A percentile compares a stretch with the other conserved stretches of the same genome.
Evolutionary conservation across 331 rosid genomes (phyloP).

Genomic region (Spiraea crenata): DNA sequence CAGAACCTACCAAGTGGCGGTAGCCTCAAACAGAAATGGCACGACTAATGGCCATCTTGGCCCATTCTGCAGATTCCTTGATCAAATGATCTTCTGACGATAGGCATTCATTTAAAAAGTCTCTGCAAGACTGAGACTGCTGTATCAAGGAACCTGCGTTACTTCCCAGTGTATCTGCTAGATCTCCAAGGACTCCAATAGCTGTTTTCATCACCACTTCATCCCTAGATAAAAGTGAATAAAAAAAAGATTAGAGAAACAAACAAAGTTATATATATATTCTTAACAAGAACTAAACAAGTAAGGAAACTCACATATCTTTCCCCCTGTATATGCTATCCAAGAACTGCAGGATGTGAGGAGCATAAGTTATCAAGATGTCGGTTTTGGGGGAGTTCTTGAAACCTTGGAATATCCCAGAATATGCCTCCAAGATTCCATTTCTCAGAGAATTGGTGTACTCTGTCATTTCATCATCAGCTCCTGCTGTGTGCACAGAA

Average conservation of each 20-base stretch:
- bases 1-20: constrained; percentile 25
- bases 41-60: constrained; percentile 81
- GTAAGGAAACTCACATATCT: constrained; percentile 62
- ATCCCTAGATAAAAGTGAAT: constrained; percentile 50
- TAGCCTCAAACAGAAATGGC: constrained; percentile 75
- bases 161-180: constrained; percentile 90
- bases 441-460: constrained; percentile 79
- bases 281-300: no score
- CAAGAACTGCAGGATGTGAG: constrained; percentile 82
- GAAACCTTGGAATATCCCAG: constrained; percentile 89
- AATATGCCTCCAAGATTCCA: constrained; percentile 90
- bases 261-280: background rate
- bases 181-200: constrained; percentile 87
- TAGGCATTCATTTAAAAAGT: constrained; percentile 77
- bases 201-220: constrained; percentile 89
- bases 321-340: constrained; percentile 79
- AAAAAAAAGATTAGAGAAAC: constrained; percentile 10
- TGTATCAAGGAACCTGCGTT: constrained; percentile 83
- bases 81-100: constrained; percentile 81
- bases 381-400: constrained; percentile 76
- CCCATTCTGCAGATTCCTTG: constrained; percentile 94
- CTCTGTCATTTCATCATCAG: constrained; percentile 78
- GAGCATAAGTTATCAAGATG: constrained; percentile 76
- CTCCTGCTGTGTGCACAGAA: constrained; percentile 63
- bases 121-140: constrained; percentile 83